Conservation (phyloP, 176 grass and related monocot genomes). For the Phragmites australis region DNA sequence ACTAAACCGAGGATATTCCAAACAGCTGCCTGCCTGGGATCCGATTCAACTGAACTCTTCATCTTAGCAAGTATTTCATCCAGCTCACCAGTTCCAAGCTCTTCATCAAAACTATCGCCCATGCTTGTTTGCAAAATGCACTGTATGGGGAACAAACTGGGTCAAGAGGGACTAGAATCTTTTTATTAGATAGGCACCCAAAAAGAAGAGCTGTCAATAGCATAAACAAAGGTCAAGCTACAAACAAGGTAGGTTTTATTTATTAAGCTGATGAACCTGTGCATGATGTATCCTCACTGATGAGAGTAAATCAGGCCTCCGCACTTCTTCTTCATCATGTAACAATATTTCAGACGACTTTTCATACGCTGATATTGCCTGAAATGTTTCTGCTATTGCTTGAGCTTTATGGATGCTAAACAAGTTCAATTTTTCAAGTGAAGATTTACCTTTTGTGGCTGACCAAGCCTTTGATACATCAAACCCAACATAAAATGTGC, state of each 20-base stretch:
- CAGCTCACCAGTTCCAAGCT: conserved; percentile 72
- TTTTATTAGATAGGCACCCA: conserved; percentile 3
- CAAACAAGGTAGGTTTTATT: background rate
- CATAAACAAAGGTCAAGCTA: background rate
- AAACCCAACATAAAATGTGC: conserved; percentile 94
- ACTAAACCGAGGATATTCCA: conserved; percentile 95
- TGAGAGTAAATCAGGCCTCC: conserved; percentile 82
- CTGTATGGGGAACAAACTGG: conserved; percentile 44
- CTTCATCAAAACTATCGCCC: conserved; percentile 88
- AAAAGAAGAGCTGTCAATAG: background rate
- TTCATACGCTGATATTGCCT: conserved; percentile 83
- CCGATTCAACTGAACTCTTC: conserved; percentile 82
- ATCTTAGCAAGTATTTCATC: conserved; percentile 85
- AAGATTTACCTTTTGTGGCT: conserved; percentile 85
- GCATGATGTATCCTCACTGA: conserved; percentile 94
- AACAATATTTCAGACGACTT: conserved; percentile 94
- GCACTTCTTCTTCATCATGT: conserved; percentile 87
- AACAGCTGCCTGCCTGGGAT: conserved; percentile 92
- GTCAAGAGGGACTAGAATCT: background rate
- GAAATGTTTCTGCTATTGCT: conserved; percentile 38
- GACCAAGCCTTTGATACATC: conserved; percentile 98
- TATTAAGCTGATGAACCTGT: conserved; percentile 58
- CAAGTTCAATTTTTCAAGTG: conserved; percentile 30
- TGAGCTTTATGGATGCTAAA: conserved; percentile 38
- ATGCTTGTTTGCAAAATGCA: conserved; percentile 90